Conservation (phyloP, 2,329 filamentous ascomycete species). For the Colletotrichum sp. region DNA sequence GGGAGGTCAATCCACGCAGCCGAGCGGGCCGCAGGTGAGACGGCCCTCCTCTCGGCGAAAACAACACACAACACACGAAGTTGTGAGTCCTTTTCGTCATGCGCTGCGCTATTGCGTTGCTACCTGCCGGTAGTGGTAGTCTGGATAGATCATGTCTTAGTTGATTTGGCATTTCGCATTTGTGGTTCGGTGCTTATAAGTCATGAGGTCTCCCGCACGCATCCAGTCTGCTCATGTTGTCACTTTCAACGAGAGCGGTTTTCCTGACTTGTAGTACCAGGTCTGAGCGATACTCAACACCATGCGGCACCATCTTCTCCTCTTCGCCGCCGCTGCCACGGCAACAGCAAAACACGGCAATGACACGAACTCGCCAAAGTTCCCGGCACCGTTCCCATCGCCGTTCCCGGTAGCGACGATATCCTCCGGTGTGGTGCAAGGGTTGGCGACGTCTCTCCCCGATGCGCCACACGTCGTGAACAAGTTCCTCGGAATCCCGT, state of each 20-base stretch:
- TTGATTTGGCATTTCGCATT: background rate
- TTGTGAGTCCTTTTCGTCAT: background rate
- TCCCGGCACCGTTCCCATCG: background rate
- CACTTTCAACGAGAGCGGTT: background rate
- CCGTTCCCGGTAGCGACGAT: background rate
- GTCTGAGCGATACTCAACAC: background rate
- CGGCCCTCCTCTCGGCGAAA: background rate
- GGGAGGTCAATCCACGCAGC: background rate
- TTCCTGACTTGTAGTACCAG: background rate
- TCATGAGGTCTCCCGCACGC: background rate
- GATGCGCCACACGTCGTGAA: conserved; percentile 25
- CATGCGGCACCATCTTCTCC: background rate
- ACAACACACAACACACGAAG: background rate
- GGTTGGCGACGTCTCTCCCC: background rate
- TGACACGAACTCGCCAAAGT: background rate
- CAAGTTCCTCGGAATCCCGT: conserved; percentile 56
- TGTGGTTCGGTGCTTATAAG: background rate
- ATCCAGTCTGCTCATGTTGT: background rate
- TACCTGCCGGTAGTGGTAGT: background rate
- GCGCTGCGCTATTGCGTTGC: background rate
- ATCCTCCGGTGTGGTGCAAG: background rate
- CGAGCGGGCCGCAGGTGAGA: background rate
- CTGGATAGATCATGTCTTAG: background rate
- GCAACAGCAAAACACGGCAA: background rate
- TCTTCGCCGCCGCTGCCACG: background rate